phyloP scores from a whole-genome alignment of 768 basidiomycete species.

The Boletus tomentosulus region DNA sequence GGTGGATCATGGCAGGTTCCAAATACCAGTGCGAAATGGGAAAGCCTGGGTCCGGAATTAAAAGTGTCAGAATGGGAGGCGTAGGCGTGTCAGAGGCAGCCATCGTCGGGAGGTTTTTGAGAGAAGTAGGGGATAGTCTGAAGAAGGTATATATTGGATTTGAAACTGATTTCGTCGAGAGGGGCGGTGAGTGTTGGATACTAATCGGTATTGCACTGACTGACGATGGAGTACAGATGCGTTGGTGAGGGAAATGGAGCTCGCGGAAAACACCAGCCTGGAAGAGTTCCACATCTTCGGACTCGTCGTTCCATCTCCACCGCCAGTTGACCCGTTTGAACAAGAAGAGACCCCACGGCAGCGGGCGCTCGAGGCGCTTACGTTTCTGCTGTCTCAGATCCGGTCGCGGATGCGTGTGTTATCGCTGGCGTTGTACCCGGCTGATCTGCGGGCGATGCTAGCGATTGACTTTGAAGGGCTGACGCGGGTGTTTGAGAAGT shows the following conservation, averaged over 20 bases:
- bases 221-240: constrained; percentile 17
- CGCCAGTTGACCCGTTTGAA: constrained; percentile 21
- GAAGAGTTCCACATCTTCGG: constrained; percentile 32
- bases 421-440: constrained; percentile 30
- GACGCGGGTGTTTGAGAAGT: constrained; percentile 18
- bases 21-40: constrained; percentile 11
- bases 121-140: constrained; percentile 16
- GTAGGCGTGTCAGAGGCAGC: constrained; percentile 25
- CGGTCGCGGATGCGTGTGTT: constrained; percentile 28
- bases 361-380: constrained; percentile 21
- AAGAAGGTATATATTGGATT: constrained; percentile 29
- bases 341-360: constrained; percentile 6
- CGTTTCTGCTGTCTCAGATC: constrained; percentile 24
- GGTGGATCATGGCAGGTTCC: constrained; percentile 25
- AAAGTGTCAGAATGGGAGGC: constrained; percentile 26
- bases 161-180: constrained; percentile 27
- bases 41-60: constrained; percentile 8
- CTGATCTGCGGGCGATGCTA: constrained; percentile 27
- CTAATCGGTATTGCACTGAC: not conserved
- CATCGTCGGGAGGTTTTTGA: constrained; percentile 25
- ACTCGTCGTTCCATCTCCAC: constrained; percentile 29
- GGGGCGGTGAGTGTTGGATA: constrained; percentile 23
- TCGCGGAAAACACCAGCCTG: constrained; percentile 22
- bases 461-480: constrained; percentile 30
- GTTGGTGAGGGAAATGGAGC: constrained; percentile 26